phyloP scores from a whole-genome alignment of 495 filamentous ascomycete genomes.

The Xylaria flabelliformis region DNA sequence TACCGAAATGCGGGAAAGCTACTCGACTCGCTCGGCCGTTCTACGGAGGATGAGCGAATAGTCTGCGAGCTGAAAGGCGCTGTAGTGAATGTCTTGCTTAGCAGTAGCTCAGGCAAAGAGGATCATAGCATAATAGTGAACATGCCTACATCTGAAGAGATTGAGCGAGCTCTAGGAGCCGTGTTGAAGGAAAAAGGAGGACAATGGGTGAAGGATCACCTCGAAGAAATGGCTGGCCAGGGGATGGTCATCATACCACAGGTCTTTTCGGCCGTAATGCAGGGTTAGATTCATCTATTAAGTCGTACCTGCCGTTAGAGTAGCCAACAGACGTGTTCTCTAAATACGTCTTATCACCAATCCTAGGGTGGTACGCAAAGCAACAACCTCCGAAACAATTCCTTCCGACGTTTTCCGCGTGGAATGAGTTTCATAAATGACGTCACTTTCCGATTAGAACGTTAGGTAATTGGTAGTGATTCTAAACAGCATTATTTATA shows the following conservation, averaged over 20 bases:
- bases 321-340: not conserved
- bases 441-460: not conserved
- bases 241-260: slow-evolving; percentile 15
- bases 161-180: slow-evolving; percentile 5
- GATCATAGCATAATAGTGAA: not conserved
- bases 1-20: slow-evolving; percentile 62
- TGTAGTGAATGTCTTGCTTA: slow-evolving; percentile 25
- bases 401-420: not conserved
- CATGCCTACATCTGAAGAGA: slow-evolving; percentile 4
- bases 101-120: slow-evolving; percentile 20
- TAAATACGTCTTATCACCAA: not conserved
- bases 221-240: slow-evolving; percentile 17
- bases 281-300: not conserved
- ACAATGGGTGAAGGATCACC: slow-evolving; percentile 16
- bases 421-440: not conserved
- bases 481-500: slow-evolving; percentile 18
- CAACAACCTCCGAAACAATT: not conserved
- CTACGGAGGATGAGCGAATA: slow-evolving; percentile 44
- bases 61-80: slow-evolving; percentile 32
- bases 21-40: slow-evolving; percentile 42
- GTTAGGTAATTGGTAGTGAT: not conserved
- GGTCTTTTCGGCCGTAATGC: slow-evolving; percentile 9
- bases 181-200: slow-evolving; percentile 2
- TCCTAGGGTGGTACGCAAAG: not conserved
- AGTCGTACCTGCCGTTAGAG: not conserved